These are phyloP conservation scores for Breviolum minutum DNA, from an alignment of 73 alveolate genomes.

Conservation along the genomic window DNA sequence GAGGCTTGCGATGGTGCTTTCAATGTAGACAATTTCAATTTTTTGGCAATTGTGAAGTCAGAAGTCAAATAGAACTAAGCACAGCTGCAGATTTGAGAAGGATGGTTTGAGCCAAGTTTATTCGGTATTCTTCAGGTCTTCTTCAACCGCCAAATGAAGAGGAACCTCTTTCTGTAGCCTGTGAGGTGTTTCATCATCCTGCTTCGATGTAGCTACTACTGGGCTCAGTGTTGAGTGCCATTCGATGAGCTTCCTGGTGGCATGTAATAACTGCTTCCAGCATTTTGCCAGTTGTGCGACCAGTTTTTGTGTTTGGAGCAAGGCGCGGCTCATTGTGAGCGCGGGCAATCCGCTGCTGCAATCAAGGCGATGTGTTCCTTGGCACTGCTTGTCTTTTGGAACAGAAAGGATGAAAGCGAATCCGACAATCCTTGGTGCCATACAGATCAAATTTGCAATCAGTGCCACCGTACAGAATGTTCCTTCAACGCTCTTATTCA, in stretches of 20 bases:
- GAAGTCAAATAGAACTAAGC: too few relatives aligned
- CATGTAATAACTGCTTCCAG: not conserved
- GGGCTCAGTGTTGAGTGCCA: constrained; percentile 62
- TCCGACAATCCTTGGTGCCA: too few relatives aligned
- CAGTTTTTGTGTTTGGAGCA: not conserved
- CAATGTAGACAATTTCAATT: too few relatives aligned
- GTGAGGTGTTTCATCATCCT: not conserved
- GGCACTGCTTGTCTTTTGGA: not conserved
- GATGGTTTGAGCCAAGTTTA: too few relatives aligned
- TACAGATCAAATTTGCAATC: too few relatives aligned
- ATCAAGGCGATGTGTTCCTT: constrained; percentile 66
- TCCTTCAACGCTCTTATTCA: too few relatives aligned
- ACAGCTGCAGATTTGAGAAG: too few relatives aligned
- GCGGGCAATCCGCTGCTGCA: constrained; percentile 60
- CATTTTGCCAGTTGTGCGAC: not conserved
- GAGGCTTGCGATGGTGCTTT: not conserved
- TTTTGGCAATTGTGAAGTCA: too few relatives aligned
- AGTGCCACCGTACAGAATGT: too few relatives aligned
- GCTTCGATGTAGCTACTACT: constrained; percentile 58
- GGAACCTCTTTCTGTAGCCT: too few relatives aligned
- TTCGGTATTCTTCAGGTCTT: too few relatives aligned
- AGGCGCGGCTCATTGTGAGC: constrained; percentile 1
- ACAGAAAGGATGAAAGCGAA: not conserved
- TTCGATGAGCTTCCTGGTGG: not conserved
- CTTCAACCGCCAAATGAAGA: too few relatives aligned